Conservation (phyloP, 768 basidiomycete species). For the Exidia glandulosa region DNA sequence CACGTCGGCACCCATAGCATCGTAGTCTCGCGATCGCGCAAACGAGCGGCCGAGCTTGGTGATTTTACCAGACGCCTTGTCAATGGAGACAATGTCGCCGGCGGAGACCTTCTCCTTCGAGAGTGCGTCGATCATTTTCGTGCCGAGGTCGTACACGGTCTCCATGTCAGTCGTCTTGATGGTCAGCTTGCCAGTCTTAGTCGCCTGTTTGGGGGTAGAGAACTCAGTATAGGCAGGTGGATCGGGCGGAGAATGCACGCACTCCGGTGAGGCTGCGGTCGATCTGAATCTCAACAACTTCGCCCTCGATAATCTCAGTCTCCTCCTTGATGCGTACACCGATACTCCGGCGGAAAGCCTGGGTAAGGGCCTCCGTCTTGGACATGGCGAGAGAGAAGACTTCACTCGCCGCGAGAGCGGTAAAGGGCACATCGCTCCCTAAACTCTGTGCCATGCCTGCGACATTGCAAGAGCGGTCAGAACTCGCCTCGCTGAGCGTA, state of each 20-base stretch:
- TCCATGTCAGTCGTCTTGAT: constrained; percentile 99
- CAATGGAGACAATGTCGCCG: constrained; percentile 92
- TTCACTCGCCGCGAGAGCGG: constrained; percentile 94
- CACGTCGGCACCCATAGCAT: constrained; percentile 98
- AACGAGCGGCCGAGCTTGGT: constrained; percentile 94
- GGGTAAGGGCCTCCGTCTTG: constrained; percentile 95
- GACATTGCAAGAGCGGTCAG: constrained; percentile 27
- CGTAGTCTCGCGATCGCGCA: constrained; percentile 94
- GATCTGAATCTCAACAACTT: constrained; percentile 97
- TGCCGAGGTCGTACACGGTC: constrained; percentile 95
- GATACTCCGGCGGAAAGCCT: constrained; percentile 91
- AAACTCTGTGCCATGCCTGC: constrained; percentile 93
- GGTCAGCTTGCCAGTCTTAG: constrained; percentile 94
- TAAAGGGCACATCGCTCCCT: constrained; percentile 92
- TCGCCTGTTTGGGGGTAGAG: constrained; percentile 47
- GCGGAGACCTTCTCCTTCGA: constrained; percentile 91
- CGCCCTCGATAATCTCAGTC: constrained; percentile 93
- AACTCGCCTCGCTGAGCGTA: neutral
- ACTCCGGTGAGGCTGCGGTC: constrained; percentile 95
- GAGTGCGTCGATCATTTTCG: constrained; percentile 97
- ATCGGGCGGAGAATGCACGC: constrained; percentile 16
- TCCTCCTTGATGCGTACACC: constrained; percentile 97
- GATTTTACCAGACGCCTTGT: constrained; percentile 94
- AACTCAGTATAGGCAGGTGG: neutral
- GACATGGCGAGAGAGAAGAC: constrained; percentile 98